Evolutionary conservation across 2,329 filamentous ascomycete species (phyloP), one percentile per base, ranked within the genome.

Genomic region (Aspergillus novofumigatus): DNA sequence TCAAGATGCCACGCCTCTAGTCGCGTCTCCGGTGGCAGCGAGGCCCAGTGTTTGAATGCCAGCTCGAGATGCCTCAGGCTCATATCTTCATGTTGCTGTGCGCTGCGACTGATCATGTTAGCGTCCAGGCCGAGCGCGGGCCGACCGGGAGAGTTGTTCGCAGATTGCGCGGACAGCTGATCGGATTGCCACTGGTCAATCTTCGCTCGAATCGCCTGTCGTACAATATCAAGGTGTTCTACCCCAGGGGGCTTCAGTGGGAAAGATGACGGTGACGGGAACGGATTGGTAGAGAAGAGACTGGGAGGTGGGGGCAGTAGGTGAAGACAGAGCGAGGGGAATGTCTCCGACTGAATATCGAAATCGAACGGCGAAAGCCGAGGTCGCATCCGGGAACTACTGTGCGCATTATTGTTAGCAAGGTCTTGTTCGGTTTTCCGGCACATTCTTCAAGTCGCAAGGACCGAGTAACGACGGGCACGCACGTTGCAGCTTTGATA

Each of bases 311-410:
- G 82, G 38, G 89, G 85, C 1, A 97, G 84, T 63, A 93, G 88
- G 61, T 89, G 90, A 10, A 97, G 83, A 38, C 88, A 91, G 44
- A 97, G 82, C 6, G 89, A 87, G 6, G 92, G 91, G 67, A 96
- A 97, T 58, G 91, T 91, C 70, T 96, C 85, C 4, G 89, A 82
- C 59, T 92, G 84, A 35, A 93, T 89, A 63, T 97, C 90, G 75
- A 96, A 95, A 62, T 93, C 89, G 71, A 86, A 87, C 3, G 85
- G 80, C 20, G 78, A 71, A 21, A 73, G 55, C 59, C 69, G 70
- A 60, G 78, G 64, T 58, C 76, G 65, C 51, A 75, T 72, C 55
- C 77, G 76, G 26, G 75, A 75, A 57, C 79, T 83, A 61, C 47
- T 48, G 52, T 42, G 55, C 17, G 56, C 55, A 52, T 17, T 2